Conservation (phyloP, 164 flowering plant species). For the Echeveria elegans region DNA sequence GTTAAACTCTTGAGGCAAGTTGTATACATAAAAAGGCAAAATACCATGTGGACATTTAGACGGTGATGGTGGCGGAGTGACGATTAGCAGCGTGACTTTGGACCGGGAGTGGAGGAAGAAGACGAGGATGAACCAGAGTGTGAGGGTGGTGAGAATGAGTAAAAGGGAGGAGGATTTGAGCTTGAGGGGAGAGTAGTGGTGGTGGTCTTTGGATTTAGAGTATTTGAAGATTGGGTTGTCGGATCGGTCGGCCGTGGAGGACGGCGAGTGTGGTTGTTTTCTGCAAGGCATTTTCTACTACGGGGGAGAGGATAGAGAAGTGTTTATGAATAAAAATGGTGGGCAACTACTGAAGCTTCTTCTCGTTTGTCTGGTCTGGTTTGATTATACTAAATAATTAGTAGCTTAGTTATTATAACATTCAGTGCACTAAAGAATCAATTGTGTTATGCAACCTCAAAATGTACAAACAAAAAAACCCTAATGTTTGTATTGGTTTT, state of each 20-base stretch:
- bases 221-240: neutral
- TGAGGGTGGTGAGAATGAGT: neutral
- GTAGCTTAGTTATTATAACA: too few species aligned
- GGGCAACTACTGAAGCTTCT: neutral
- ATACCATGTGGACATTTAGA: neutral
- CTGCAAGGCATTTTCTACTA: neutral
- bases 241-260: neutral
- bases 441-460: too few species aligned
- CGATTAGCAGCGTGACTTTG: neutral
- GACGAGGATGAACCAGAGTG: neutral
- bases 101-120: neutral
- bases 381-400: too few species aligned
- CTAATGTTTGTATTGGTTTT: neutral
- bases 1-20: slow-evolving; percentile 20
- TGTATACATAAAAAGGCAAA: slow-evolving; percentile 10
- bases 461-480: too few species aligned
- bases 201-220: neutral
- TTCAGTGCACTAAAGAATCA: too few species aligned
- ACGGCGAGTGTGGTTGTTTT: slow-evolving; percentile 1
- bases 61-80: neutral
- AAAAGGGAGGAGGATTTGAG: neutral
- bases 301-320: neutral
- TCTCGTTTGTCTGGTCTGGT: neutral
- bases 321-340: neutral
- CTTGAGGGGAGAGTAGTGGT: neutral